A percentile compares a stretch with the other conserved stretches of the same genome.
These are phyloP conservation scores for Calonectria montana DNA, from an alignment of 2,329 filamentous ascomycete genomes.

Conservation along the genomic window DNA sequence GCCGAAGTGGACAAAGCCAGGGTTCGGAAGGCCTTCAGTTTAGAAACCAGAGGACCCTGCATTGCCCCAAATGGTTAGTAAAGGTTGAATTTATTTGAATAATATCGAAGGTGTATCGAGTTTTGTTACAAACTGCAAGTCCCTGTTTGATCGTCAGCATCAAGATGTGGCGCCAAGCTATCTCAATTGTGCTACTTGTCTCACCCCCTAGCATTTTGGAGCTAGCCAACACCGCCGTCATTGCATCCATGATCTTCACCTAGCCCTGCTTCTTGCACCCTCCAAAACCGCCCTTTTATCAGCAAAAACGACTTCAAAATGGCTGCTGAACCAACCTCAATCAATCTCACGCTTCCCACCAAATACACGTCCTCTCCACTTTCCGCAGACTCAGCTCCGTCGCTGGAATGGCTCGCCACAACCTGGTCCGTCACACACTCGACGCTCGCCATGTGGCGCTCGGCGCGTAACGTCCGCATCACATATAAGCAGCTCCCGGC, in stretches of 20 bases:
- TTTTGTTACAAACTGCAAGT: neutral
- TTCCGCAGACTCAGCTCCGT: conserved; percentile 54
- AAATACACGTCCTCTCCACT: conserved; percentile 55
- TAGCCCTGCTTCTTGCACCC: neutral
- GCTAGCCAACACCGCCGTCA: neutral
- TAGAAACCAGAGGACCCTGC: too few species aligned
- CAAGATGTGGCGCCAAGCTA: neutral
- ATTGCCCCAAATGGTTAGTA: too few species aligned
- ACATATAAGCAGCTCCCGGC: conserved; percentile 71
- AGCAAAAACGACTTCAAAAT: conserved; percentile 26
- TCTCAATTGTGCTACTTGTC: conserved; percentile 4
- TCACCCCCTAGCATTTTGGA: conserved; percentile 7
- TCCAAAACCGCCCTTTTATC: neutral
- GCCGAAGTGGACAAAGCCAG: too few species aligned
- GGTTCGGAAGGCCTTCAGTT: too few species aligned
- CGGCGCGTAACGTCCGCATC: conserved; percentile 83
- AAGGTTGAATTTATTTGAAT: neutral
- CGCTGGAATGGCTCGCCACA: conserved; percentile 69
- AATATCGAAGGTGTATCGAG: neutral
- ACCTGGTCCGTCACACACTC: conserved; percentile 83
- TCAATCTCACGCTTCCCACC: conserved; percentile 54
- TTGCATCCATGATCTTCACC: neutral
- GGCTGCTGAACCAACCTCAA: conserved; percentile 30
- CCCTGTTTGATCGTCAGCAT: neutral
- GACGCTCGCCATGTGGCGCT: conserved; percentile 83